Evolutionary conservation across 2,329 filamentous ascomycete genomes (phyloP).

Genomic region (Aspergillus floridensis): DNA sequence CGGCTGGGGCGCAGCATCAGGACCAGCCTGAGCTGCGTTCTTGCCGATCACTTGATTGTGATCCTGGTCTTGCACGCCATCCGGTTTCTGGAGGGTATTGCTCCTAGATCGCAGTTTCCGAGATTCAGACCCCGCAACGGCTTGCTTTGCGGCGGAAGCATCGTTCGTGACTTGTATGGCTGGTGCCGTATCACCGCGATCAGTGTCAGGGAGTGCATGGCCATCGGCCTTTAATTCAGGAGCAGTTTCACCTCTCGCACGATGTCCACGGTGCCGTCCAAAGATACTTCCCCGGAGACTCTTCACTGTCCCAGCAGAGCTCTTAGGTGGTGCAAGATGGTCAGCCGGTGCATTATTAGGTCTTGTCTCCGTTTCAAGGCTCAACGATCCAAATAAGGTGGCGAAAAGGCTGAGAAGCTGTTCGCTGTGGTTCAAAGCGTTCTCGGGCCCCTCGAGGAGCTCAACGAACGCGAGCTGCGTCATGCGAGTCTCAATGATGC

Average conservation of each 20-base stretch:
- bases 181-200: conserved; percentile 53
- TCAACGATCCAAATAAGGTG: conserved; percentile 69
- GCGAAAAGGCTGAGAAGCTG: conserved; percentile 81
- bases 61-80: conserved; percentile 23
- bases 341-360: conserved; percentile 27
- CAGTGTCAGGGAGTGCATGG: conserved; percentile 11
- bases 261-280: conserved; percentile 56
- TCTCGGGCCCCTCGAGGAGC: conserved; percentile 75
- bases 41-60: conserved; percentile 25
- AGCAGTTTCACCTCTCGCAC: conserved; percentile 19
- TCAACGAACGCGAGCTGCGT: conserved; percentile 85
- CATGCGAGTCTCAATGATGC: conserved; percentile 91
- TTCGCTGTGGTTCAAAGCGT: conserved; percentile 82
- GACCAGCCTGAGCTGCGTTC: conserved; percentile 3
- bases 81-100: conserved; percentile 29
- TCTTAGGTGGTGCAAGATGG: conserved; percentile 61
- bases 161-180: conserved; percentile 76
- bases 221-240: conserved; percentile 47
- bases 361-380: conserved; percentile 34
- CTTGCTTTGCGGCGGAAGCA: conserved; percentile 27
- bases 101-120: conserved; percentile 34
- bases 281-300: conserved; percentile 76
- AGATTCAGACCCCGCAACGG: conserved; percentile 32
- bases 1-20: not conserved
- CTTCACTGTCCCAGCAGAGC: conserved; percentile 66